A percentile compares a stretch with the other conserved stretches of the same genome.
Conservation (phyloP, 139 green algal genomes). For the Zygnema cylindricum region DNA sequence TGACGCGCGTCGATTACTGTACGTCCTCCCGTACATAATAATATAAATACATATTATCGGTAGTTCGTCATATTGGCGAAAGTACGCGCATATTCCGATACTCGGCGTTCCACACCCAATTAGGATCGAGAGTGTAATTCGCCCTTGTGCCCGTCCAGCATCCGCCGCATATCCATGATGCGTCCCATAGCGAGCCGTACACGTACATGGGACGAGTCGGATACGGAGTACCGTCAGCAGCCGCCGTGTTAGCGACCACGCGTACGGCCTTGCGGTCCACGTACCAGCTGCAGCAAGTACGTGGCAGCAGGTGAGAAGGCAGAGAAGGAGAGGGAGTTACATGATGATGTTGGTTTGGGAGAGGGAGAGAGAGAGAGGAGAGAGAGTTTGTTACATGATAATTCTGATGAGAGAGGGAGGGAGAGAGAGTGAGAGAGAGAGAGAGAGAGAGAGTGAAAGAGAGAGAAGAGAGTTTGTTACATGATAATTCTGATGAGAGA, state of each 20-base stretch:
- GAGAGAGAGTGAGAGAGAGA: too few relatives aligned
- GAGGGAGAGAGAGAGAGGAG: too few relatives aligned
- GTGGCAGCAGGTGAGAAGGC: background rate
- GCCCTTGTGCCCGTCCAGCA: constrained; percentile 26
- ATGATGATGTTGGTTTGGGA: too few relatives aligned
- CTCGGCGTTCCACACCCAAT: constrained; percentile 6
- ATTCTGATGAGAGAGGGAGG: too few relatives aligned
- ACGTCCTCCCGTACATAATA: too few relatives aligned
- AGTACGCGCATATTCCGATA: constrained; percentile 14
- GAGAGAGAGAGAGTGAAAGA: too few relatives aligned
- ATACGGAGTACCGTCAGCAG: constrained; percentile 29
- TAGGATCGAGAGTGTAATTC: background rate
- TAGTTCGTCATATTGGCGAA: constrained; percentile 1
- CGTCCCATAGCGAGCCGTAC: constrained; percentile 25
- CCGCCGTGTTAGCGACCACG: background rate
- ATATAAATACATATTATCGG: too few relatives aligned
- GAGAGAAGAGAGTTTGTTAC: too few relatives aligned
- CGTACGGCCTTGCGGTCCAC: background rate
- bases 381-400: too few relatives aligned
- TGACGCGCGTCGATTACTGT: background rate
- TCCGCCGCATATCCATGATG: background rate
- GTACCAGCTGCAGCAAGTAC: constrained; percentile 26
- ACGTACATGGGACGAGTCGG: constrained; percentile 5
- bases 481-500: too few relatives aligned
- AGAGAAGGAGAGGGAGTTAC: too few relatives aligned